Percentiles rank a stretch among this genome's conserved stretches.
Evolutionary conservation across 2,329 filamentous ascomycete genomes (phyloP).

Genomic region (Claviceps sp.): DNA sequence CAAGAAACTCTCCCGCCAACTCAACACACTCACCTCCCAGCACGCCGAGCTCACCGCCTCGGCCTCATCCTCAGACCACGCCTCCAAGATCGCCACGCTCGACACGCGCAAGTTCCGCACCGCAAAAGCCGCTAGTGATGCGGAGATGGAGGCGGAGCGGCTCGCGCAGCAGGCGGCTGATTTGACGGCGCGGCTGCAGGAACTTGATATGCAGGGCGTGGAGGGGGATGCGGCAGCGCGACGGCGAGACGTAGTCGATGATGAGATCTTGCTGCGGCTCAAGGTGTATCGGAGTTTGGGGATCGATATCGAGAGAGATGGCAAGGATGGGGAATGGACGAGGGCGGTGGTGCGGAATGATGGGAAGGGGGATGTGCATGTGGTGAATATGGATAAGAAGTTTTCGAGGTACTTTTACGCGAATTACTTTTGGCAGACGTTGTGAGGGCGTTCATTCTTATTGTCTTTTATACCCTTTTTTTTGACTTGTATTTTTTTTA

Average conservation of each 20-base stretch:
- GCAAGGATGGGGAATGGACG: slow-evolving; percentile 62
- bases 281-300: slow-evolving; percentile 86
- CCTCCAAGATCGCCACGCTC: slow-evolving; percentile 69
- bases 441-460: slow-evolving; percentile 32
- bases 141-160: slow-evolving; percentile 93
- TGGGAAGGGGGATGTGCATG: slow-evolving; percentile 80
- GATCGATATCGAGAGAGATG: slow-evolving; percentile 73
- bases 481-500: neutral
- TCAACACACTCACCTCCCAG: slow-evolving; percentile 61
- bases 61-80: slow-evolving; percentile 70
- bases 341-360: slow-evolving; percentile 78
- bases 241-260: slow-evolving; percentile 37
- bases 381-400: slow-evolving; percentile 87
- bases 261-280: slow-evolving; percentile 59
- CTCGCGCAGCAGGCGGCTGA: slow-evolving; percentile 65
- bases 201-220: slow-evolving; percentile 75
- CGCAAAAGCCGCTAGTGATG: slow-evolving; percentile 79
- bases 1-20: slow-evolving; percentile 60
- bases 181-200: slow-evolving; percentile 60
- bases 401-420: slow-evolving; percentile 87
- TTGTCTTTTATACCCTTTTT: neutral
- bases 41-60: slow-evolving; percentile 61
- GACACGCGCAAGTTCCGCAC: slow-evolving; percentile 91
- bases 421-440: slow-evolving; percentile 88
- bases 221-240: slow-evolving; percentile 42